A percentile compares a stretch with the other conserved stretches of the same genome.
phyloP scores from a whole-genome alignment of 2,329 filamentous ascomycete genomes.

The Paecilomyces variotii region DNA sequence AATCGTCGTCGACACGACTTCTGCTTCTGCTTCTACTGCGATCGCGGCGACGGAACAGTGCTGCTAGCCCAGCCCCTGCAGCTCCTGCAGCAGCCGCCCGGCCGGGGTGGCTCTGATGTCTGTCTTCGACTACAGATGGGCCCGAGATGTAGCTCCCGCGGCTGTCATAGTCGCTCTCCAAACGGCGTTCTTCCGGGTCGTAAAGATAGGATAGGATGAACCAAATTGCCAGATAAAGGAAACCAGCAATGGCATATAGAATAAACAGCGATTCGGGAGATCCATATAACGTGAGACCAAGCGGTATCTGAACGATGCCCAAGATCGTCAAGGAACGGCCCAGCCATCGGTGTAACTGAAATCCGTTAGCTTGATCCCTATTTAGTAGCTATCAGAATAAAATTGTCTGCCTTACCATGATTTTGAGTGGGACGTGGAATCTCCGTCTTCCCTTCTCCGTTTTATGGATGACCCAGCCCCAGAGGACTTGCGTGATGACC shows the following conservation, averaged over 20 bases:
- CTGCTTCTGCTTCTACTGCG: constrained; percentile 37
- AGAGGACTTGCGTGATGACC: constrained; percentile 51
- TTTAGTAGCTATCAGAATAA: not conserved
- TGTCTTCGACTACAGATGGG: constrained; percentile 44
- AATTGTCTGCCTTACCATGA: constrained; percentile 38
- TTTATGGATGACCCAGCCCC: constrained; percentile 50
- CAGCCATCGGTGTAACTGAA: constrained; percentile 78
- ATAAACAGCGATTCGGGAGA: constrained; percentile 81
- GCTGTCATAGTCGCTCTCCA: constrained; percentile 48
- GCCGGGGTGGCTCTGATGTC: constrained; percentile 37
- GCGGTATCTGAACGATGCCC: constrained; percentile 76
- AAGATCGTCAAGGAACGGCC: constrained; percentile 71
- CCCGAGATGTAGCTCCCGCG: constrained; percentile 50
- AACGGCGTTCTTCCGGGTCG: constrained; percentile 41
- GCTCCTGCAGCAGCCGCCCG: constrained; percentile 48
- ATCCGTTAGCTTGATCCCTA: constrained; percentile 28
- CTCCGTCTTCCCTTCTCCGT: constrained; percentile 46
- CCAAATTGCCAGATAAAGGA: constrained; percentile 63
- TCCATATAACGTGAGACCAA: constrained; percentile 86
- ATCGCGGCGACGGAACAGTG: constrained; percentile 37
- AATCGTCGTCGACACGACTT: constrained; percentile 34
- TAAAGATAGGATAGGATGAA: constrained; percentile 71
- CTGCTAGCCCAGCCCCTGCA: constrained; percentile 51
- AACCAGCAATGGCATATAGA: constrained; percentile 71
- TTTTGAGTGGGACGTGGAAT: constrained; percentile 48